Evolutionary conservation across 2,329 filamentous ascomycete species (phyloP).

Genomic region (Endoconidiophora laricicola): DNA sequence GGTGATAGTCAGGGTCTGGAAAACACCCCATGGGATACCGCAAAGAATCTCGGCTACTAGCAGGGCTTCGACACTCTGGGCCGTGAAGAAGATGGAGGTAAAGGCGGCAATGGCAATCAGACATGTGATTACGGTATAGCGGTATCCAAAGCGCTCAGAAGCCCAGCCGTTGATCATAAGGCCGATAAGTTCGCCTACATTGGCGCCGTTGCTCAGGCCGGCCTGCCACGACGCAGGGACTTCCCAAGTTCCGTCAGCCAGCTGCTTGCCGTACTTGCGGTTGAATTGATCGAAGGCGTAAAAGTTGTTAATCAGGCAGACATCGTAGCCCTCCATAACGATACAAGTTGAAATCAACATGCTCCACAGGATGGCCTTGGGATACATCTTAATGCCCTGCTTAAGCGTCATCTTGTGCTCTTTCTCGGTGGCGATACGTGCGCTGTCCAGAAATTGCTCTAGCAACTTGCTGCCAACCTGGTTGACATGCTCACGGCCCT

Average conservation of each 20-base stretch:
- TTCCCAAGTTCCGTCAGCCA: conserved; percentile 31
- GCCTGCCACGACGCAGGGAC: conserved; percentile 47
- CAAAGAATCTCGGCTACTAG: conserved; percentile 46
- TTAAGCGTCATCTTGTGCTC: conserved; percentile 54
- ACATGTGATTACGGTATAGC: conserved; percentile 44
- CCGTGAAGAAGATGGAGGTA: conserved; percentile 49
- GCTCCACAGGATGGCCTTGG: conserved; percentile 73
- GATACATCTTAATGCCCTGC: conserved; percentile 68
- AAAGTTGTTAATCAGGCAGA: conserved; percentile 68
- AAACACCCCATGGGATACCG: conserved; percentile 45
- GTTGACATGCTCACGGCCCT: conserved; percentile 62
- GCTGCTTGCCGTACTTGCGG: conserved; percentile 36
- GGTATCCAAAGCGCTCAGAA: conserved; percentile 51
- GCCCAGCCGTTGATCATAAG: conserved; percentile 48
- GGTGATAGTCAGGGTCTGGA: conserved; percentile 42
- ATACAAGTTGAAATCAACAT: conserved; percentile 81
- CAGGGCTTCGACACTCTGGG: conserved; percentile 39
- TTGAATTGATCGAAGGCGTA: conserved; percentile 45
- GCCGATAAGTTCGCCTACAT: conserved; percentile 49
- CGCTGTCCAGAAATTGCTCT: conserved; percentile 20
- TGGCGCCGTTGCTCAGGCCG: conserved; percentile 41
- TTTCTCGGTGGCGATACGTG: conserved; percentile 35
- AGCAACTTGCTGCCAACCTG: conserved; percentile 23
- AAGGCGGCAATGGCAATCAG: conserved; percentile 38
- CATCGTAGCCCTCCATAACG: conserved; percentile 80